Evolutionary conservation across 1,284 basidiomycete species (phyloP).

Genomic region (Somion occarium): DNA sequence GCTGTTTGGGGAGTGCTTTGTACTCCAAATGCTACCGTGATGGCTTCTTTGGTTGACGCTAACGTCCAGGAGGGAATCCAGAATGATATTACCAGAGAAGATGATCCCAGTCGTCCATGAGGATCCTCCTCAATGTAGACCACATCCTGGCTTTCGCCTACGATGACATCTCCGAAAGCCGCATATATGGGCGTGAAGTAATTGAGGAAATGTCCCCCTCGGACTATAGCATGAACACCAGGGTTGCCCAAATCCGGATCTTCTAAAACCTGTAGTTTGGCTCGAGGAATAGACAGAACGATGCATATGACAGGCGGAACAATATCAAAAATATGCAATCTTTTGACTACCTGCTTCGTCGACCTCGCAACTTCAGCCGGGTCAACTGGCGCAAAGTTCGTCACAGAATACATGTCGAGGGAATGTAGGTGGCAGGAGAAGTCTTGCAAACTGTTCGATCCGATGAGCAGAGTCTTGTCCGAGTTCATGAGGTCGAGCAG

Average conservation of each 20-base stretch:
- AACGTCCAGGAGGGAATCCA: conserved; percentile 11
- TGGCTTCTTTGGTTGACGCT: background rate
- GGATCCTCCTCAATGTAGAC: conserved; percentile 6
- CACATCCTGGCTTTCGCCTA: background rate
- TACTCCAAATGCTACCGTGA: conserved; percentile 1
- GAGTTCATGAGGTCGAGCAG: conserved; percentile 18
- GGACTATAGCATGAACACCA: background rate
- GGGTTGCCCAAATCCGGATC: conserved; percentile 1
- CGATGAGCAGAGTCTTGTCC: conserved; percentile 2
- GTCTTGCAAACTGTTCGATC: conserved; percentile 9
- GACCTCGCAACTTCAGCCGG: background rate
- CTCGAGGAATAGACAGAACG: conserved; percentile 3
- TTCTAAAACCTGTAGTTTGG: background rate
- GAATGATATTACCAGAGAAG: conserved; percentile 6
- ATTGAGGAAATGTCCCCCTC: conserved; percentile 1
- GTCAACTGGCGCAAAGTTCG: background rate
- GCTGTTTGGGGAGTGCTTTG: conserved; percentile 1
- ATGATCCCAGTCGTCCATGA: conserved; percentile 2
- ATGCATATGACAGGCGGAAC: conserved; percentile 10
- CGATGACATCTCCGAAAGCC: conserved; percentile 5
- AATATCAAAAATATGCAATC: conserved; percentile 5
- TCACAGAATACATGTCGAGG: conserved; percentile 3
- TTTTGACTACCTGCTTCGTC: background rate
- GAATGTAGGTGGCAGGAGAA: conserved; percentile 10
- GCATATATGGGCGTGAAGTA: conserved; percentile 5